Evolutionary conservation across 768 basidiomycete genomes (phyloP), one percentile per base, ranked within the genome.

Genomic region (Neoboletus brunneissimus): DNA sequence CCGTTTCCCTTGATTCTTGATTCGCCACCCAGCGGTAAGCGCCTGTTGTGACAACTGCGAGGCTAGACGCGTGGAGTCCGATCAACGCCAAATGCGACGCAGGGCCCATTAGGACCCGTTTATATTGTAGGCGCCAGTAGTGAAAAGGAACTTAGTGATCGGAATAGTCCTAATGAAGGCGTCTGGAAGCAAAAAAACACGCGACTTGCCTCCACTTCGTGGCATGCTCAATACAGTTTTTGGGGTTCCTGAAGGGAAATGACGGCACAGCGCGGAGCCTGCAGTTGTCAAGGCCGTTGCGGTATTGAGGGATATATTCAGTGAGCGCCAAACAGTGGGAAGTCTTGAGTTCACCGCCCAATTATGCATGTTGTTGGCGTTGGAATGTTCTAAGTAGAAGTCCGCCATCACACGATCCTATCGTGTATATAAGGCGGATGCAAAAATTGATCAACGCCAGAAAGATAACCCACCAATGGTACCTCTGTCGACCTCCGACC

Each of bases 401-500:
- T 38, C 23, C 18, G 40, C n/a, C 42, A 27, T 54, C 55, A 47
- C 52, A 38, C 46, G 37, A 49, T 38, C 45, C 40, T 20, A 18
- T 12, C 22, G 31, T n/a, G 42, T 58, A 66, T 63, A 68, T 44
- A 68, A 46, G 27, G 47, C 4, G 31, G 50, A 44, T n/a, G 47
- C 9, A 49, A 40, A 35, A 44, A n/a, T 4, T 18, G 16, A 23
- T 63, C 43, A 27, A 18, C 22, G 3, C 25, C 57, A 59, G 20
- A 34, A 41, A 43, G 4, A 54, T 18, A 43, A 51, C 56, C 57
- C 54, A 55, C 51, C 56, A 27, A 71, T 67, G 64, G 53, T 56
- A 1, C 62, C 54, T 43, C 46, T 58, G 3, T 47, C 60, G 27
- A 55, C 66, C 20, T 69, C 69, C n/a, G 57, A 70, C 29, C 69